Percentiles rank a stretch among this genome's conserved stretches.
Conservation (phyloP, 192 early-diverging fungal genomes). For the Podila minutissima region DNA sequence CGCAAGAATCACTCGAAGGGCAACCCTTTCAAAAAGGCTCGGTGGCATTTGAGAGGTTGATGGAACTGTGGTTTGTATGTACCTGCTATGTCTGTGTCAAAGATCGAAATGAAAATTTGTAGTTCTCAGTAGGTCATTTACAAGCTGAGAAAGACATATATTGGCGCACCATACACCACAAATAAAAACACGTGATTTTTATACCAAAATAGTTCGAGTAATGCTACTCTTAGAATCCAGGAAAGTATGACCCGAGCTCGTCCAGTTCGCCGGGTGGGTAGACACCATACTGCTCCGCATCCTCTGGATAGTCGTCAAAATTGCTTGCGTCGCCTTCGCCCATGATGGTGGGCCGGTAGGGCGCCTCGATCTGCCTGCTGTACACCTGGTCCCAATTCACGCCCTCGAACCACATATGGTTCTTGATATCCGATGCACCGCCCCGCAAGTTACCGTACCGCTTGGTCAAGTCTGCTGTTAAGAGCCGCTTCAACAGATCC, state of each 20-base stretch:
- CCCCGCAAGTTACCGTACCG: conserved; percentile 86
- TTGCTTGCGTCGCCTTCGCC: conserved; percentile 91
- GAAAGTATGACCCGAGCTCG: conserved; percentile 38
- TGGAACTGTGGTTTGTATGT: too few species aligned
- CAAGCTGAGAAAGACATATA: too few species aligned
- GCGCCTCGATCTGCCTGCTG: conserved; percentile 79
- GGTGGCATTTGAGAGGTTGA: too few species aligned
- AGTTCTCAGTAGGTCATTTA: too few species aligned
- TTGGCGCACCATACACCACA: background rate
- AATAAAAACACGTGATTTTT: background rate
- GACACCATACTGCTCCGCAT: conserved; percentile 57
- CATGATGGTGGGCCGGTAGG: conserved; percentile 83
- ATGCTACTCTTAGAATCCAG: conserved; percentile 29
- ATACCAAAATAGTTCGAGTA: background rate
- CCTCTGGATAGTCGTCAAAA: conserved; percentile 67
- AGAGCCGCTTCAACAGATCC: conserved; percentile 82
- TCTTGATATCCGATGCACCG: conserved; percentile 90
- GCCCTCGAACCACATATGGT: conserved; percentile 93
- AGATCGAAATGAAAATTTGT: too few species aligned
- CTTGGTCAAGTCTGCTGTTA: conserved; percentile 84
- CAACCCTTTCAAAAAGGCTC: too few species aligned
- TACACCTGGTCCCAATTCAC: conserved; percentile 88
- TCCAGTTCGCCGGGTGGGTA: conserved; percentile 38
- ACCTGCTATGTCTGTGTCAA: too few species aligned
- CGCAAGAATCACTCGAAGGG: too few species aligned